Percentiles rank a stretch among this genome's conserved stretches.
phyloP scores from a whole-genome alignment of 2,329 filamentous ascomycete genomes.

The Aspergillaceae sp. region DNA sequence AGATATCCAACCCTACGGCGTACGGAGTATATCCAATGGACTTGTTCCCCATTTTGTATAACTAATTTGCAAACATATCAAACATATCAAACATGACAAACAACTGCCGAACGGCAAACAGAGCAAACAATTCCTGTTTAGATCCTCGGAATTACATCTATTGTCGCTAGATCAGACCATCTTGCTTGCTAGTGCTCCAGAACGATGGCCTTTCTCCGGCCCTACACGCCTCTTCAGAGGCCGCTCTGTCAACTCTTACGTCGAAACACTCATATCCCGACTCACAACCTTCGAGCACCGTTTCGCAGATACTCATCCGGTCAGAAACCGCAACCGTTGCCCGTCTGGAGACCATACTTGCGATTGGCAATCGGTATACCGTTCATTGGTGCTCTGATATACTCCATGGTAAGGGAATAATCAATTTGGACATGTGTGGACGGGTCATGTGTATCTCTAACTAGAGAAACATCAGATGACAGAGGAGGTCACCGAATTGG shows the following conservation, averaged over 20 bases:
- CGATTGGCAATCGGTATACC: constrained; percentile 42
- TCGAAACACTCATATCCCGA: constrained; percentile 13
- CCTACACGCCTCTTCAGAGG: constrained; percentile 27
- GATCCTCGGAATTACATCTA: no score
- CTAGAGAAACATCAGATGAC: constrained; percentile 20
- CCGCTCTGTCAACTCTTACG: constrained; percentile 20
- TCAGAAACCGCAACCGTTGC: constrained; percentile 20
- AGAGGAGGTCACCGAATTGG: constrained; percentile 30
- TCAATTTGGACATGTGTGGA: no score
- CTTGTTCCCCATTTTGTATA: no score
- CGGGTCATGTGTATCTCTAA: not conserved
- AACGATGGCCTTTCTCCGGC: constrained; percentile 26
- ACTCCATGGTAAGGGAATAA: constrained; percentile 39
- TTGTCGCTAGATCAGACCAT: constrained; percentile 8
- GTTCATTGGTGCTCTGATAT: constrained; percentile 42
- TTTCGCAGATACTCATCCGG: constrained; percentile 20
- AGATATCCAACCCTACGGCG: no score
- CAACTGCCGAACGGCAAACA: not conserved
- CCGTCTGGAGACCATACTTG: constrained; percentile 39
- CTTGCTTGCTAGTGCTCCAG: constrained; percentile 1
- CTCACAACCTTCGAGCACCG: constrained; percentile 11
- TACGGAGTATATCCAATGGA: no score
- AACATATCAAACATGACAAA: not conserved
- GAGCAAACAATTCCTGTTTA: no score
- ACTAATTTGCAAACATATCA: not conserved